These are phyloP conservation scores for Aureobasidium subglaciale DNA, from an alignment of 2,329 filamentous ascomycete genomes.

Conservation along the genomic window DNA sequence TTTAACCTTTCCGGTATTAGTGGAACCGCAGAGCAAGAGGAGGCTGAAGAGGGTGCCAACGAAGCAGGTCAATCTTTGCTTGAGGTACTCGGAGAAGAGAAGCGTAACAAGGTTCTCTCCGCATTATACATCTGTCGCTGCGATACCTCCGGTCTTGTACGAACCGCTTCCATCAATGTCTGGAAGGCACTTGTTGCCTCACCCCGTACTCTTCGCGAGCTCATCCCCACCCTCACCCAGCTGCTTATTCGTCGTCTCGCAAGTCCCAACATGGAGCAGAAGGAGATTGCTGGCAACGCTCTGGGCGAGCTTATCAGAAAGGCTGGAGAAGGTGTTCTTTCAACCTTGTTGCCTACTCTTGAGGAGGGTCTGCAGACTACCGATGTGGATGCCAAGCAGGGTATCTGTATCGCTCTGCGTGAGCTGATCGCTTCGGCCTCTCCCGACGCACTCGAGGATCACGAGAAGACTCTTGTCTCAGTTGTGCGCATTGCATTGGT, in stretches of 20 bases:
- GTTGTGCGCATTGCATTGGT: constrained; percentile 90
- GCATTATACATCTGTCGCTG: constrained; percentile 95
- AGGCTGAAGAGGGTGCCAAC: constrained; percentile 71
- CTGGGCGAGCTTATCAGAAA: constrained; percentile 95
- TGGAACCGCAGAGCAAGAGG: constrained; percentile 66
- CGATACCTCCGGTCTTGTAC: constrained; percentile 88
- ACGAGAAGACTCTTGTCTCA: constrained; percentile 90
- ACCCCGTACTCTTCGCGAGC: constrained; percentile 85
- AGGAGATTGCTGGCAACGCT: constrained; percentile 95
- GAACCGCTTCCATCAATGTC: constrained; percentile 80
- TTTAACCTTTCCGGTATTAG: constrained; percentile 97
- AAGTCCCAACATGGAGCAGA: constrained; percentile 96
- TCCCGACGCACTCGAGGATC: constrained; percentile 81
- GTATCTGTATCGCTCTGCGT: constrained; percentile 91
- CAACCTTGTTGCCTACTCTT: constrained; percentile 80
- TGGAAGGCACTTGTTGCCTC: constrained; percentile 97
- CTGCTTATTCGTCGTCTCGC: constrained; percentile 89
- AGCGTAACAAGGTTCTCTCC: constrained; percentile 94
- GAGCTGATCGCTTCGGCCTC: constrained; percentile 89
- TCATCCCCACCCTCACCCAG: constrained; percentile 89
- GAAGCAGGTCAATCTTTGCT: constrained; percentile 90
- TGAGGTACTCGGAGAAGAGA: constrained; percentile 90
- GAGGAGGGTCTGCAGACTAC: constrained; percentile 84
- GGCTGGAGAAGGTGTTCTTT: constrained; percentile 86
- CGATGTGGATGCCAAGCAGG: constrained; percentile 89